Base-by-base conservation (phyloP, 2,329 filamentous ascomycete genomes). In the Xenosphaeropsis pyriputrescens region DNA sequence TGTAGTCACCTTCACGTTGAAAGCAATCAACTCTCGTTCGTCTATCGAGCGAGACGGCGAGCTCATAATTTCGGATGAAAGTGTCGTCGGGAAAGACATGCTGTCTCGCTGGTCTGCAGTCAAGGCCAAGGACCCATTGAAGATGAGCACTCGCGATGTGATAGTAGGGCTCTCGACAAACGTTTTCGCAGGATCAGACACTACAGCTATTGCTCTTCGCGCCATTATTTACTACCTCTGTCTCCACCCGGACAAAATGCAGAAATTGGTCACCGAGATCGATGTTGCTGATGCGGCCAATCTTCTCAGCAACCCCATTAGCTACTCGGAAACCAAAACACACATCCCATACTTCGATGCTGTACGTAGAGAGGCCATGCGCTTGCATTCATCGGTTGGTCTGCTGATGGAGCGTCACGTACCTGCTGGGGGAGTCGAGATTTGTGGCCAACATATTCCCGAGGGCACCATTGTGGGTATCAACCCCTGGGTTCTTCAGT, bases 361-460 rank as follows among this genome's bases (percentile, higher is more conserved):
- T 16, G 48, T 51, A 30, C 57, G 65, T 33, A 53, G 64, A 34
- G 63, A 67, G 42, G 36, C 56, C 0, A 47, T 63, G 31, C 50
- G 62, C 0, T 44, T 64, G 5, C 48, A 57, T 32, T 59, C 61
- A 3, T 57, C 57, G 0, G 52, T 61, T 2, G 60, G 58, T 1
- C 50, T 66, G 29, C 49, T 59, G 1, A 47, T 70, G 1, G 60
- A 65, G 37, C 60, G 67, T 1, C 46, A 60, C 1, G 63, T 67
- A 14, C 43, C 39, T 2, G 22, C 45, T 39, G 48, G 39, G 11
- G 50, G 50, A 5, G 38, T 39, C 5, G 49, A 43, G 0, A 45
- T 53, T 6, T 36, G 43, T 2, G 52, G 50, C 1, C 29, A 44
- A 6, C 54, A 43, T 33, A 50, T 60, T 19, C 55, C 56, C 1